phyloP scores from a whole-genome alignment of 805 yeast species.

The Wickerhamiella cacticola region DNA sequence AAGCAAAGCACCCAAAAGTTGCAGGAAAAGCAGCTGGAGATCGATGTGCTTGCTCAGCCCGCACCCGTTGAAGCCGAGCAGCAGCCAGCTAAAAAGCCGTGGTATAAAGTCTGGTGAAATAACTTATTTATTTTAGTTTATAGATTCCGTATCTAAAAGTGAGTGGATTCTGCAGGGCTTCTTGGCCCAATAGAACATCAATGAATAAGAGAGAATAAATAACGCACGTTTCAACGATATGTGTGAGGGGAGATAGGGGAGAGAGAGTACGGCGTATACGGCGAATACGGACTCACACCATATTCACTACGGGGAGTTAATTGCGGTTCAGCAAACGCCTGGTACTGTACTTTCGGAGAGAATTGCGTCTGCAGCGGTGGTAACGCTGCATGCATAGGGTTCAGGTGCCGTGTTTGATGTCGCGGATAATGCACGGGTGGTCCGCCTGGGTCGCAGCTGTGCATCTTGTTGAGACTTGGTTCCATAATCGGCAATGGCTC shows the following conservation, averaged over 20 bases:
- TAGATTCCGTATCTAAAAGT: neutral
- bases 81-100: neutral
- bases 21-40: conserved; percentile 11
- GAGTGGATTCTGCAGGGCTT: neutral
- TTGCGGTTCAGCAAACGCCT: neutral
- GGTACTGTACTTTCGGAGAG: neutral
- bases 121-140: neutral
- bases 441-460: neutral
- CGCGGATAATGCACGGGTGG: conserved; percentile 2
- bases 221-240: neutral
- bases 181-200: neutral
- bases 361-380: conserved; percentile 7
- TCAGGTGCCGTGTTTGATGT: neutral
- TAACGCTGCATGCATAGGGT: conserved; percentile 9
- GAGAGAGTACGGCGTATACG: neutral
- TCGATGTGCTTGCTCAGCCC: conserved; percentile 10
- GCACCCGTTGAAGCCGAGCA: too few species aligned
- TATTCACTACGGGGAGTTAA: neutral
- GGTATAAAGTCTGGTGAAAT: conserved; percentile 8
- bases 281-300: neutral
- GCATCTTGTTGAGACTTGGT: conserved; percentile 3
- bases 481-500: conserved; percentile 8
- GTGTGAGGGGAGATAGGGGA: neutral
- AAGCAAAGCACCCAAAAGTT: conserved; percentile 13
- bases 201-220: neutral